Evolutionary conservation across 495 filamentous ascomycete genomes (phyloP).

Genomic region (Articulospora tetracladia): DNA sequence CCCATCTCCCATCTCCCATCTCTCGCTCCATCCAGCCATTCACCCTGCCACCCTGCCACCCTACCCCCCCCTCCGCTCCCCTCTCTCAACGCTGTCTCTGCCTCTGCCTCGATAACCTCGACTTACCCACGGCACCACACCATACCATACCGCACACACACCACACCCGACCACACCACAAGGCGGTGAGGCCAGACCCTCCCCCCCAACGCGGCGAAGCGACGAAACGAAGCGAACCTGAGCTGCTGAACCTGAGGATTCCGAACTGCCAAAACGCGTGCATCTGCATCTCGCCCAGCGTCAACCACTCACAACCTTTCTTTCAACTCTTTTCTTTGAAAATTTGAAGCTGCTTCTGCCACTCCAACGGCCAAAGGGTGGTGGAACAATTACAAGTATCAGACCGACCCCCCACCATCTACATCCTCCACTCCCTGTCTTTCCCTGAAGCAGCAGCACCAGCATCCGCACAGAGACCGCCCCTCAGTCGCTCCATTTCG

Average conservation of each 20-base stretch:
- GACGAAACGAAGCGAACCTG: background rate
- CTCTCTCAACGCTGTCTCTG: too few species aligned
- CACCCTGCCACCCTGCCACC: too few species aligned
- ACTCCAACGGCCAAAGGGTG: background rate
- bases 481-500: background rate
- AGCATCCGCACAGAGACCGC: background rate
- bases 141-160: too few species aligned
- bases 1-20: too few species aligned
- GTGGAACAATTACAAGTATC: background rate
- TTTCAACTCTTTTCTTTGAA: background rate
- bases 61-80: too few species aligned
- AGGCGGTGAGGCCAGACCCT: background rate
- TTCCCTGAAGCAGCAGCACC: background rate
- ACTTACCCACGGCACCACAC: too few species aligned
- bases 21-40: too few species aligned
- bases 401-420: background rate
- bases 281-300: background rate
- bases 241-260: background rate
- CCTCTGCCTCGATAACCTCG: too few species aligned
- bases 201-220: background rate
- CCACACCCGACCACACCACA: too few species aligned
- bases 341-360: background rate
- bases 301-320: background rate
- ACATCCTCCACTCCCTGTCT: background rate
- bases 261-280: background rate